A percentile compares a stretch with the other conserved stretches of the same genome.
Evolutionary conservation across 106 monocot species (phyloP).

Genomic region (Ottelia alismoides): DNA sequence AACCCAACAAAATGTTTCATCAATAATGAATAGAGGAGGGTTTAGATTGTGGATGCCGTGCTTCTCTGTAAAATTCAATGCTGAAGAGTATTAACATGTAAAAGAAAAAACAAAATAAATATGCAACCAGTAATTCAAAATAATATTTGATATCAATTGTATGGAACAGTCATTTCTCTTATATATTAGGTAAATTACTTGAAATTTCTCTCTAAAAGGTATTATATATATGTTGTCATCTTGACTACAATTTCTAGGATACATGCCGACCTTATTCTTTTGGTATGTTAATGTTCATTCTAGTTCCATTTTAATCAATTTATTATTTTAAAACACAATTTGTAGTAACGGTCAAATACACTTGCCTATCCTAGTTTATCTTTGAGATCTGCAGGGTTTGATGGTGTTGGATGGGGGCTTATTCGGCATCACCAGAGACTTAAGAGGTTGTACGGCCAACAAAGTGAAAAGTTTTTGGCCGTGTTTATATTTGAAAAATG

Average conservation of each 20-base stretch:
- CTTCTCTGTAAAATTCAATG: too few relatives aligned
- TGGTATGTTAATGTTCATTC: background rate
- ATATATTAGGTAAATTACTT: too few relatives aligned
- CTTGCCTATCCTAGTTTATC: background rate
- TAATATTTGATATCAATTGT: too few relatives aligned
- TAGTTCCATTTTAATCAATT: background rate
- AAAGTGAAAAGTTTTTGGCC: background rate
- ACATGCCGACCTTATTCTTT: background rate
- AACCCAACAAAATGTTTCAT: too few relatives aligned
- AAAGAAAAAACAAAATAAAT: too few relatives aligned
- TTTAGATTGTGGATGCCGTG: too few relatives aligned
- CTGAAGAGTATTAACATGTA: too few relatives aligned
- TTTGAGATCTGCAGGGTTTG: constrained; percentile 32
- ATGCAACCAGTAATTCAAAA: too few relatives aligned
- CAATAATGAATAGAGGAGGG: too few relatives aligned
- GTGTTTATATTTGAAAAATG: background rate
- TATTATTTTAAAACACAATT: background rate
- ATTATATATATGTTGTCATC: too few relatives aligned
- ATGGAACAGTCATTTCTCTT: too few relatives aligned
- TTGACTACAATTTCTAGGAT: background rate
- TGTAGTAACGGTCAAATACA: background rate
- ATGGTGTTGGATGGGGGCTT: constrained; percentile 63
- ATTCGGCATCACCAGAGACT: constrained; percentile 63
- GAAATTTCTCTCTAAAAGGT: too few relatives aligned
- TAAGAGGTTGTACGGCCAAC: constrained; percentile 31